These are phyloP conservation scores for Entomortierella lignicola DNA, from an alignment of 192 early-diverging fungal species.

Conservation along the genomic window DNA sequence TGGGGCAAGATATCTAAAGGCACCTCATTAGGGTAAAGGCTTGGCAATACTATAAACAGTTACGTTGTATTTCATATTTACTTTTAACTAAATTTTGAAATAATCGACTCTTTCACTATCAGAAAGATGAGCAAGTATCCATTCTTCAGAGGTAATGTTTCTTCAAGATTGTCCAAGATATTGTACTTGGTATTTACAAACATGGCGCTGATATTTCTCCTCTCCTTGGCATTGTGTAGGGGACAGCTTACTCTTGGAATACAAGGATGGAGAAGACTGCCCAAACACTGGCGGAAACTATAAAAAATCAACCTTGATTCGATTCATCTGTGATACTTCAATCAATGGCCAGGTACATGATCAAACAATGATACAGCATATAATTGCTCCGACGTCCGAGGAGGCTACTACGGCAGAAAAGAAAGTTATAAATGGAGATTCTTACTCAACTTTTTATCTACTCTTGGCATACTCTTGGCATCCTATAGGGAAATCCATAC, in stretches of 20 bases:
- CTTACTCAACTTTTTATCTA: background rate
- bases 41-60: no score
- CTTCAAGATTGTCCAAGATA: background rate
- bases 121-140: constrained; percentile 42
- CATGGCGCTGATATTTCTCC: background rate
- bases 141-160: constrained; percentile 34
- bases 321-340: constrained; percentile 46
- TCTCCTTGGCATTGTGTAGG: constrained; percentile 18
- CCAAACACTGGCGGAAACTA: constrained; percentile 10
- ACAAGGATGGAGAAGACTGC: constrained; percentile 35
- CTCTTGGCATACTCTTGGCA: constrained; percentile 1
- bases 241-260: constrained; percentile 43
- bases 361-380: background rate
- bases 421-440: background rate
- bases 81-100: no score
- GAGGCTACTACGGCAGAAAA: no score
- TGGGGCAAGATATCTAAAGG: constrained; percentile 49
- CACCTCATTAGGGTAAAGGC: constrained; percentile 40
- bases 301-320: constrained; percentile 36
- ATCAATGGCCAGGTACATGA: constrained; percentile 43
- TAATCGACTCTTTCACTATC: background rate
- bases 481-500: constrained; percentile 35
- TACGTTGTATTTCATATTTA: background rate
- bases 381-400: no score
- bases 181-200: background rate